Evolutionary conservation across 176 grass and related monocot species (phyloP), one percentile per base, ranked within the genome.

Genomic region (Lolium rigidum): DNA sequence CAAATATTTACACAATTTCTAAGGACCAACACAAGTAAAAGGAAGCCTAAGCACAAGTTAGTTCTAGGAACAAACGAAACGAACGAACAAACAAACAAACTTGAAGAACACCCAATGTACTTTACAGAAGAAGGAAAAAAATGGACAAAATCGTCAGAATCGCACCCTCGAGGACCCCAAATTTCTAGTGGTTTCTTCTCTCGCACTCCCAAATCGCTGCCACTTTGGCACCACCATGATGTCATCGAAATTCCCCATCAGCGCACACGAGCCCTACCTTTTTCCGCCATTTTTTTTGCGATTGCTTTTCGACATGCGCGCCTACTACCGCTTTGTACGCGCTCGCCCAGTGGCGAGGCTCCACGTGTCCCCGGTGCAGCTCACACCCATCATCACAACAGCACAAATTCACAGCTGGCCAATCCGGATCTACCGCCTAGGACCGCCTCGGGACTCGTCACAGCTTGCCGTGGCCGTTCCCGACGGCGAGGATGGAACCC

Each of bases 401-500:
- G 2, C 25, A 14, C 55, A 78, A 55, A 57, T 44, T 61, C 31
- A 84, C 76, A 80, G 52, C 74, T 87, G 37, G 59, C 80, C 74
- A 87, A 90, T 11, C 80, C 85, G 84, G 90, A 88, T 91, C 90
- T 88, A 80, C 44, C 82, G 70, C 76, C 82, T 91, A 20, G 54
- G 70, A 50, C 77, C 64, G 55, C 65, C 55, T 79, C 56, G 67
- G 59, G 59, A 31, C 4, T 35, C 31, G 41, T 91, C 82, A 91
- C 43, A 85, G 52, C 77, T 81, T 91, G 5, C 18, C 20, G 0
- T 62, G 70, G 47, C 86, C 85, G 4, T 18, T 82, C 47, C 10
- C 71, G 39, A 79, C 72, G 86, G 86, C 77, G 16, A 87, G 81
- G 80, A 95, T 93, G 66, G 88, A 95, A 0, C 80, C 72, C 12